Conservation (phyloP, 1,284 basidiomycete genomes). For the Rhodofomes roseus region DNA sequence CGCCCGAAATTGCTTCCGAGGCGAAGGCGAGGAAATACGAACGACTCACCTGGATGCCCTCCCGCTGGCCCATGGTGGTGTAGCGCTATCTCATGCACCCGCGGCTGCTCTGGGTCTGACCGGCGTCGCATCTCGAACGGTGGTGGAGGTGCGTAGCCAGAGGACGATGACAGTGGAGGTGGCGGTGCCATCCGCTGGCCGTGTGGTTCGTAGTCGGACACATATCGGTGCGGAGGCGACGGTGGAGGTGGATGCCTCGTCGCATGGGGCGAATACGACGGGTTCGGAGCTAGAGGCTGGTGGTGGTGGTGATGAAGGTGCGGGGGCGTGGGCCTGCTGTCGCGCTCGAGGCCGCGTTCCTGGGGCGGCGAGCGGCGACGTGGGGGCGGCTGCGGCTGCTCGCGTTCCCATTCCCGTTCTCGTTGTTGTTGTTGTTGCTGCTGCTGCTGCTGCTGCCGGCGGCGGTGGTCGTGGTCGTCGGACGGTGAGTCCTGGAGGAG, state of each 20-base stretch:
- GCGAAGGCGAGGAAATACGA: background rate
- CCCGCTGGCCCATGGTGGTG: background rate
- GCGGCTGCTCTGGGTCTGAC: conserved; percentile 2
- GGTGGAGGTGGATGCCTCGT: conserved; percentile 18
- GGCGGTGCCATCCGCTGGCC: conserved; percentile 15
- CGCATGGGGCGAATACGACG: conserved; percentile 18
- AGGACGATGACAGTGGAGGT: conserved; percentile 18
- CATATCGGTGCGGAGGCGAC: conserved; percentile 19
- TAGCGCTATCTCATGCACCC: conserved; percentile 8
- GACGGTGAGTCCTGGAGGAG: conserved; percentile 71
- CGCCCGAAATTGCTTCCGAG: background rate
- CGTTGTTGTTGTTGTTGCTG: conserved; percentile 15
- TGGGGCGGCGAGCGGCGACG: conserved; percentile 21
- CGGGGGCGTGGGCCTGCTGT: conserved; percentile 13
- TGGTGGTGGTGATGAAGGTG: conserved; percentile 11
- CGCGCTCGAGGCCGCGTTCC: conserved; percentile 18
- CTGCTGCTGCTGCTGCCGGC: conserved; percentile 22
- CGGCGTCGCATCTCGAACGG: conserved; percentile 21
- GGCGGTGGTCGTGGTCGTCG: conserved; percentile 33
- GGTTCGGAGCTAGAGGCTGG: conserved; percentile 13
- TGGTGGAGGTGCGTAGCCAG: conserved; percentile 10
- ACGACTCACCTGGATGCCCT: conserved; percentile 2
- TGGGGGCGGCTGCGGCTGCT: conserved; percentile 18
- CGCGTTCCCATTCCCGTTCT: conserved; percentile 18
- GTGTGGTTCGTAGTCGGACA: conserved; percentile 10